Base-by-base conservation (phyloP, 2,329 filamentous ascomycete genomes). In the Cladobotryum mycophilum region DNA sequence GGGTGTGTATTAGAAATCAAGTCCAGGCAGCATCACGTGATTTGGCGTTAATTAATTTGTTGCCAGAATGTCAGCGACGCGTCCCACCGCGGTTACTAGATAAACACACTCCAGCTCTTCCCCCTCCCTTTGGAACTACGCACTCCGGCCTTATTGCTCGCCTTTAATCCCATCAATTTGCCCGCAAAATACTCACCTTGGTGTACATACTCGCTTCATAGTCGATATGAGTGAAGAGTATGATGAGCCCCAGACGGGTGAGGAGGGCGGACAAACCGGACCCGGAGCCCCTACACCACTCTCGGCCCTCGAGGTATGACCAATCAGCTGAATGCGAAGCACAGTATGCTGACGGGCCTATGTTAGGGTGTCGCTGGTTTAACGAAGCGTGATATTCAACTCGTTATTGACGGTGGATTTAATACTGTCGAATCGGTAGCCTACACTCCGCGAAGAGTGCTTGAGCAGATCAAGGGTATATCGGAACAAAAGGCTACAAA, bases 381-480 rank as follows among this genome's bases (percentile, higher is more conserved):
- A 58, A 96, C 91, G n/a, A 91, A 91, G 60, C 84, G 95, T 63
- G 93, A 99, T 66, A 95, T 97, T 60, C 93, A 96, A 66, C 76
- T 96, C 37, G 82, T 99, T 18, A 76, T 95, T 15, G 92, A 97
- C 63, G 91, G 88, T 37, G 93, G 93, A 5, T 97, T 84, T 69
- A 89, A 97, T 67, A 99, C 93, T 0, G 90, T 99, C 36, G 93
- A 99, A 70, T 86, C 91, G 2, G 87, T 99, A 54, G 93, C 93
- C 45, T 99, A 99, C 66, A 97, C 82, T 3, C 82, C 93, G 66
- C 87, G 80, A 48, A 82, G 92, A 63, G 75, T 86, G 51, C 74
- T 99, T 15, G 92, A 99, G 68, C 89, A 95, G 67, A 92, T 99
- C 70, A 99, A 97, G 69, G 93, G 93, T 51, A 96, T 99, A 34